Evolutionary conservation across 2,329 filamentous ascomycete genomes (phyloP).

Genomic region (Claviceps sp.): DNA sequence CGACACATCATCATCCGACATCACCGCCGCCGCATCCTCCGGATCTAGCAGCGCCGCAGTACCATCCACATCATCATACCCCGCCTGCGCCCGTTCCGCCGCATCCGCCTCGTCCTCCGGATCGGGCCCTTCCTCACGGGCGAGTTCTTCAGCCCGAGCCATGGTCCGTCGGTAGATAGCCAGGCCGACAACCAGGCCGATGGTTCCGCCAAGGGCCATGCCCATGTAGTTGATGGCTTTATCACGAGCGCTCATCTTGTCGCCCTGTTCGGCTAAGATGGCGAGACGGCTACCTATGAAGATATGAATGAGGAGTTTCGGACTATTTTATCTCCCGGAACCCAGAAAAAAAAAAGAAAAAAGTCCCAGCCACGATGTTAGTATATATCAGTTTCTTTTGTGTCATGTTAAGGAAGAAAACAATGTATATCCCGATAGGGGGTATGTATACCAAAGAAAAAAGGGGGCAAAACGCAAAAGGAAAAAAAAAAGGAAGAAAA

Average conservation of each 20-base stretch:
- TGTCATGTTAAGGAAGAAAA: too few species aligned
- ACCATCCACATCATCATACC: conserved; percentile 23
- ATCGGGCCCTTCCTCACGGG: conserved; percentile 25
- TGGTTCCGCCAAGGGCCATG: conserved; percentile 56
- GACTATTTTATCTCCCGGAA: conserved; percentile 26
- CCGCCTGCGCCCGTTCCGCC: conserved; percentile 19
- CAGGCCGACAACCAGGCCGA: conserved; percentile 66
- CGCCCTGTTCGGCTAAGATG: conserved; percentile 67
- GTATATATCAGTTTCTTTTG: too few species aligned
- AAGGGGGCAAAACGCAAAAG: too few species aligned
- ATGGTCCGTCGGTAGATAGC: conserved; percentile 70
- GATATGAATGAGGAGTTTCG: conserved; percentile 81
- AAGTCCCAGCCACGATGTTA: too few species aligned
- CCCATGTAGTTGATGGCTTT: conserved; percentile 74
- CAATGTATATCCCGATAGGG: too few species aligned
- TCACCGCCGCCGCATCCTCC: conserved; percentile 37
- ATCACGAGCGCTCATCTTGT: conserved; percentile 65
- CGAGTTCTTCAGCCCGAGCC: conserved; percentile 46
- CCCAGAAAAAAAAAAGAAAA: too few species aligned
- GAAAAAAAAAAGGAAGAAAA: not conserved
- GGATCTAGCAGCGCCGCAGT: conserved; percentile 27
- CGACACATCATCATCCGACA: conserved; percentile 47
- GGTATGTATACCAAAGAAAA: too few species aligned
- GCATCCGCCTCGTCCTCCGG: conserved; percentile 7
- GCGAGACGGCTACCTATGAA: conserved; percentile 83